A percentile compares a stretch with the other conserved stretches of the same genome.
Evolutionary conservation across 1,139 yeast species (phyloP).

Genomic region (Taphrina communis): DNA sequence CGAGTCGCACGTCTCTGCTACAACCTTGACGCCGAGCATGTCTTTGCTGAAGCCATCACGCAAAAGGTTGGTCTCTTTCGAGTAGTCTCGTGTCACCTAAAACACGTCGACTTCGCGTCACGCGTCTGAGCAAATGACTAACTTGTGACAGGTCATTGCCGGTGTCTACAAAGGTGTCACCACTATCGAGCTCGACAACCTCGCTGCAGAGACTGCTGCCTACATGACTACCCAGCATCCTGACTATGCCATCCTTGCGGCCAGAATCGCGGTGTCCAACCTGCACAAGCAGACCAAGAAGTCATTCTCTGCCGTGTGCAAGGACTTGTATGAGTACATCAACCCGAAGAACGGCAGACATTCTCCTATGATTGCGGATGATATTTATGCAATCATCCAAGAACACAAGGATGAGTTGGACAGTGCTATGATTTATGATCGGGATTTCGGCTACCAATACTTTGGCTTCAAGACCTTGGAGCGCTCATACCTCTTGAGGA

Average conservation of each 20-base stretch:
- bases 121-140: slow-evolving; percentile 2
- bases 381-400: slow-evolving; percentile 67
- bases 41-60: slow-evolving; percentile 87
- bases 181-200: slow-evolving; percentile 86
- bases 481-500: slow-evolving; percentile 76
- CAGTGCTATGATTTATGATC: slow-evolving; percentile 79
- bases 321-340: slow-evolving; percentile 71
- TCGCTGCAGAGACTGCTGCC: slow-evolving; percentile 97
- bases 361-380: slow-evolving; percentile 83
- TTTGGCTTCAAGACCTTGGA: slow-evolving; percentile 88
- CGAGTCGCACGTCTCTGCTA: slow-evolving; percentile 73
- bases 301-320: slow-evolving; percentile 79
- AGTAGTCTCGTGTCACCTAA: background rate
- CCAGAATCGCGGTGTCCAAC: slow-evolving; percentile 89
- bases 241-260: slow-evolving; percentile 92
- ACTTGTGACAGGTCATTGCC: slow-evolving; percentile 60
- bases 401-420: slow-evolving; percentile 72
- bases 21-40: slow-evolving; percentile 80
- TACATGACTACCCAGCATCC: slow-evolving; percentile 94
- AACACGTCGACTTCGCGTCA: background rate
- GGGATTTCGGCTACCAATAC: slow-evolving; percentile 81
- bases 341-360: slow-evolving; percentile 77
- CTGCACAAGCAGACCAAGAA: slow-evolving; percentile 93
- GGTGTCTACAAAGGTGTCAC: slow-evolving; percentile 97
- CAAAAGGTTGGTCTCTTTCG: slow-evolving; percentile 57